Percentiles rank a stretch among this genome's conserved stretches.
Conservation (phyloP, 1,139 yeast species). For the Hansenula anomala region DNA sequence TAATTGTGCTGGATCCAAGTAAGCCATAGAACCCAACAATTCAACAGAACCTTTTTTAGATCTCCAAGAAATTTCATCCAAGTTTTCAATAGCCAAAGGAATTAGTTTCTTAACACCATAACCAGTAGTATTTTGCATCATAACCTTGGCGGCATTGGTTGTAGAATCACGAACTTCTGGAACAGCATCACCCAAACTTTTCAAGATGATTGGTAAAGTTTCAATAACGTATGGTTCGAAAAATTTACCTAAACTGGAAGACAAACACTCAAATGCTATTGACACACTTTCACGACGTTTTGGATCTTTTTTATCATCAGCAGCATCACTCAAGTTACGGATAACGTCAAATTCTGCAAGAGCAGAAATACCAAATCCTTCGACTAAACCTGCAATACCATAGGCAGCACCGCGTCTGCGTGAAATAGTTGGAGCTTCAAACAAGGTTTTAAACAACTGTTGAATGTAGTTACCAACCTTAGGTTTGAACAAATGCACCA, state of each 20-base stretch:
- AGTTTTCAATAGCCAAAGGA: conserved; percentile 81
- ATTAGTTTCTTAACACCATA: conserved; percentile 88
- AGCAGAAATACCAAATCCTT: conserved; percentile 82
- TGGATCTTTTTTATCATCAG: conserved; percentile 79
- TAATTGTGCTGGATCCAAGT: conserved; percentile 89
- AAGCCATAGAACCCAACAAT: conserved; percentile 95
- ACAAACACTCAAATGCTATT: conserved; percentile 78
- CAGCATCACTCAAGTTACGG: conserved; percentile 73
- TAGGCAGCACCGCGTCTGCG: conserved; percentile 91
- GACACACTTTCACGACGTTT: conserved; percentile 85
- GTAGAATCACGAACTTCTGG: conserved; percentile 90
- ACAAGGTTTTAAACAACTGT: conserved; percentile 52
- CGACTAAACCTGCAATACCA: conserved; percentile 89
- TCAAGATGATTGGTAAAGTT: conserved; percentile 73
- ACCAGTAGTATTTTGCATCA: conserved; percentile 90
- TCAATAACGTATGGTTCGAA: conserved; percentile 96
- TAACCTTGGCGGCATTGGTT: conserved; percentile 76
- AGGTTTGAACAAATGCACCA: conserved; percentile 55
- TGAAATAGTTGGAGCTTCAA: conserved; percentile 44
- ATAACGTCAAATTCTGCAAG: conserved; percentile 73
- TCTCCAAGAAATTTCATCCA: conserved; percentile 94
- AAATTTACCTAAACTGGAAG: conserved; percentile 64
- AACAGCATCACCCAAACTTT: conserved; percentile 77
- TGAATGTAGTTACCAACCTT: conserved; percentile 53
- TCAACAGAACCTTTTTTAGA: conserved; percentile 97